Conservation (phyloP, 768 basidiomycete species). For the Macrolepiota albuminosa region DNA sequence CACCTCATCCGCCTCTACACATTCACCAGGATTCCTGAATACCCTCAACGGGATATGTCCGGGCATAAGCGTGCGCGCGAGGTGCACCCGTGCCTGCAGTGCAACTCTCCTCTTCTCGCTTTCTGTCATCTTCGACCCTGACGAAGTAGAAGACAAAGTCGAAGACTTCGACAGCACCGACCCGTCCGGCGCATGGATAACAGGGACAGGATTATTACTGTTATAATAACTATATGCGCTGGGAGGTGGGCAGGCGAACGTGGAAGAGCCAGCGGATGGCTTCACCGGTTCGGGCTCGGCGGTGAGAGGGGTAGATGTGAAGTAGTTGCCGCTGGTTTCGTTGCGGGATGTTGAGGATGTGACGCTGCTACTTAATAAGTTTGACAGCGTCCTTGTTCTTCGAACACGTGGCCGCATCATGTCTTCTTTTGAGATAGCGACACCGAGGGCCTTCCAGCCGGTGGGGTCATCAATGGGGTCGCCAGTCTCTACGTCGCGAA, state of each 20-base stretch:
- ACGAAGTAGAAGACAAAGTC: conserved; percentile 6
- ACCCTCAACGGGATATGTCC: conserved; percentile 53
- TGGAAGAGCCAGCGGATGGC: neutral
- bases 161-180: conserved; percentile 12
- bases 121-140: conserved; percentile 31
- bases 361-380: conserved; percentile 2
- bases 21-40: conserved; percentile 67
- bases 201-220: neutral
- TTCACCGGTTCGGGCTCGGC: conserved; percentile 20
- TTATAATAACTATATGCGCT: neutral
- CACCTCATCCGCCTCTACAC: conserved; percentile 53
- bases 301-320: conserved; percentile 15
- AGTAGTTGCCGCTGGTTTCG: conserved; percentile 13
- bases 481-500: conserved; percentile 63
- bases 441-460: conserved; percentile 37
- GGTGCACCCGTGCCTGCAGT: conserved; percentile 61
- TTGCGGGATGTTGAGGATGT: neutral
- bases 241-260: neutral
- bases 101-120: conserved; percentile 51
- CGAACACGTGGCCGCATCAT: conserved; percentile 7
- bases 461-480: conserved; percentile 60
- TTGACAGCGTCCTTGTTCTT: conserved; percentile 10
- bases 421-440: conserved; percentile 19
- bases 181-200: neutral
- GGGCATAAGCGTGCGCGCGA: conserved; percentile 57